Evolutionary conservation across 495 filamentous ascomycete genomes (phyloP), one percentile per base, ranked within the genome.

Genomic region (Pyrenula aspistea): DNA sequence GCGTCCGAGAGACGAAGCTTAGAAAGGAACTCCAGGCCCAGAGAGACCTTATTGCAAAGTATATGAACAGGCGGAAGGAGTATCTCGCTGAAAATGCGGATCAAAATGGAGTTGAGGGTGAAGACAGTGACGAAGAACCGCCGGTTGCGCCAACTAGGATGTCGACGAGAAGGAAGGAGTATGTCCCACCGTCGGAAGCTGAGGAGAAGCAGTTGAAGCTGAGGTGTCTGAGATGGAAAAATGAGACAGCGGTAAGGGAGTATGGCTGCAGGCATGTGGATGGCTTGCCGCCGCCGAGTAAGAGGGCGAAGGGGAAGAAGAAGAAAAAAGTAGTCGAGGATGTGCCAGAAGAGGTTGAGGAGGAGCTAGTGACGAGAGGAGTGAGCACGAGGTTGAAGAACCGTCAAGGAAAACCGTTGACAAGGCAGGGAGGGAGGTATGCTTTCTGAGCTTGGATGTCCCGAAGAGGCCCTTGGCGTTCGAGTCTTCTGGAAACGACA

Each of bases 191-290:
- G 56, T 8, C 8, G 19, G 8, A 52, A 52, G 19, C 10, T 19
- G 19, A 8, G 50, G 8, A 52, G 19, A 24, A 63, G 74, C 42
- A 71, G 73, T 36, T 83, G 87, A 64, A 81, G 87, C 22, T 97
- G 4, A 42, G 31, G 15, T 42, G 91, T 65, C 71, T 95, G 47
- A 72, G 71, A 12, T 98, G 94, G 94, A 76, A 75, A 48, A 98
- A 97, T 65, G 82, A 75, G 0, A 85, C 82, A 55, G 90, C 89
- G 19, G 61, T 90, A 4, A 78, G 83, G 1, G 83, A 95, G 25
- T 67, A 86, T 49, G 91, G 91, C 1, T 88, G 96, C 65, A 75
- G 88, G 22, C 93, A 98, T 64, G 84, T 84, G 49, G 81, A 92
- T 57, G 78, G 84, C 22, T 82, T 85, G 20, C 72, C 78, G 49